These are phyloP conservation scores for Cyphellophora europaea DNA, from an alignment of 2,329 filamentous ascomycete species.

Conservation along the genomic window DNA sequence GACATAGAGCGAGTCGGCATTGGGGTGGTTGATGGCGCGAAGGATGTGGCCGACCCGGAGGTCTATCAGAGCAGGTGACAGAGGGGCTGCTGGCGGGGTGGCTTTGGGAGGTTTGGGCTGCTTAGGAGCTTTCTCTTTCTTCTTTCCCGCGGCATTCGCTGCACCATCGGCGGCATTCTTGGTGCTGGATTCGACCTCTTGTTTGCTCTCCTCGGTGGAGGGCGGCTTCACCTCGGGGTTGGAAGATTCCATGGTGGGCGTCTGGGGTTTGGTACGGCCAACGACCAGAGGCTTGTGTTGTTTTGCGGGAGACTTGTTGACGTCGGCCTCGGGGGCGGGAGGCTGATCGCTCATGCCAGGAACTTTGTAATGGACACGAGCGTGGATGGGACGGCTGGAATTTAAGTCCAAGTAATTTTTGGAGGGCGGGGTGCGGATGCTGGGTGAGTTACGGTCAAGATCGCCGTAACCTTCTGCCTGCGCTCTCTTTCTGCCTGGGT, in stretches of 20 bases:
- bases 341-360: not conserved
- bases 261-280: slow-evolving; percentile 18
- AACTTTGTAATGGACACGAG: too few relatives aligned
- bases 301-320: not conserved
- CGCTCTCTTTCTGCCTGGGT: too few relatives aligned
- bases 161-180: slow-evolving; percentile 11
- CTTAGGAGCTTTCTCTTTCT: slow-evolving; percentile 77
- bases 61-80: slow-evolving; percentile 81
- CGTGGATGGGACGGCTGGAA: too few relatives aligned
- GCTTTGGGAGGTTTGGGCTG: slow-evolving; percentile 72
- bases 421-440: too few relatives aligned
- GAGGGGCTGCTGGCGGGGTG: slow-evolving; percentile 60
- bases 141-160: slow-evolving; percentile 40
- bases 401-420: too few relatives aligned
- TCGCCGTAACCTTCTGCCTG: too few relatives aligned
- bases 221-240: slow-evolving; percentile 17
- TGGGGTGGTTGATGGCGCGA: slow-evolving; percentile 89
- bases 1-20: slow-evolving; percentile 91
- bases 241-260: slow-evolving; percentile 3
- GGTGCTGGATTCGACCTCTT: slow-evolving; percentile 16
- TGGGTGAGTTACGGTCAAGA: too few relatives aligned
- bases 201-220: slow-evolving; percentile 23
- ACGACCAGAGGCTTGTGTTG: slow-evolving; percentile 19
- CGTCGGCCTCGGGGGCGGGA: not conserved
- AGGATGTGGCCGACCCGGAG: slow-evolving; percentile 95